Evolutionary conservation across 2,329 filamentous ascomycete species (phyloP).

Genomic region (Venturia oleaginea): DNA sequence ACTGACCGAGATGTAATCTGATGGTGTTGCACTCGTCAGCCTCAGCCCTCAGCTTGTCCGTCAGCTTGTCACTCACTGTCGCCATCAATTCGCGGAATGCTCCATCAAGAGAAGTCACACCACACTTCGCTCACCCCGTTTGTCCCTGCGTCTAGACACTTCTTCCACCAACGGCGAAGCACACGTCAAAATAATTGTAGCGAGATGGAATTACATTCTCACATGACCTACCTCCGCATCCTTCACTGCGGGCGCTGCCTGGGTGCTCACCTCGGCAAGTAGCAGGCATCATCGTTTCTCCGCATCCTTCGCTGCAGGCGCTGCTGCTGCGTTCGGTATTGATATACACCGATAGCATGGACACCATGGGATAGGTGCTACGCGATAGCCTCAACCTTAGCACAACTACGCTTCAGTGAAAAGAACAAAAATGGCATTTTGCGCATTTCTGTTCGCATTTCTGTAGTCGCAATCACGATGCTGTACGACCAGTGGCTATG

Average conservation of each 20-base stretch:
- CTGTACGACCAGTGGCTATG: background rate
- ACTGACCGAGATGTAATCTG: background rate
- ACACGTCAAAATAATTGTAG: background rate
- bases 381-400: background rate
- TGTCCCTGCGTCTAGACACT: background rate
- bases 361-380: background rate
- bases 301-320: too few species aligned
- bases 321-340: background rate
- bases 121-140: background rate
- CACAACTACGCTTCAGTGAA: background rate
- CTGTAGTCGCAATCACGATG: too few species aligned
- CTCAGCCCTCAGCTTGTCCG: too few species aligned
- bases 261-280: background rate
- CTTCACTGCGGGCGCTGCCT: background rate
- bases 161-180: background rate
- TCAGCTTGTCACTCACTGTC: too few species aligned
- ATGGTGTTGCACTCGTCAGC: background rate
- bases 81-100: too few species aligned
- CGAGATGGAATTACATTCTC: too few species aligned
- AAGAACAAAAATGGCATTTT: background rate
- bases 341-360: background rate
- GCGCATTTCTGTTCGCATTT: too few species aligned
- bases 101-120: background rate
- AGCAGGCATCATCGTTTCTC: background rate
- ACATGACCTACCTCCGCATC: background rate